Base-by-base conservation (phyloP, 148 eudicot species). In the Chenopodium suecicum region DNA sequence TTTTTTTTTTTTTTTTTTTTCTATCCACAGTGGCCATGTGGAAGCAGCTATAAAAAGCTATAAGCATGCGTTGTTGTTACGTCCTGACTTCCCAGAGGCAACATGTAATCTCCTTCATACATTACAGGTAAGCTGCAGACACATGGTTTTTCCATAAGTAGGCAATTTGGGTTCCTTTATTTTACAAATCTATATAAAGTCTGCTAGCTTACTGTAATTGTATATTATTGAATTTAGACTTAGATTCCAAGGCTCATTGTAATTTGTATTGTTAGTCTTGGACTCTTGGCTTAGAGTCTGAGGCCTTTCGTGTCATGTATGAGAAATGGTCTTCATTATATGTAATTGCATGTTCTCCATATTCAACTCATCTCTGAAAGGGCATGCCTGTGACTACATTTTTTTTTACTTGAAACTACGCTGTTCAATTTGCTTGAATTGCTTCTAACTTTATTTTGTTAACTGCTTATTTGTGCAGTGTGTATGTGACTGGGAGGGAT, bases 51-150 rank as follows among this genome's bases (percentile, higher is more conserved):
- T 93, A 80, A 90, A 89, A 83, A 93, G 97, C 85, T 95, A 93
- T 73, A 92, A 85, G 87, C 97, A 95, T 72, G 97, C 98, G 46
- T 87, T 95, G 86, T 46, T 69, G 79, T 72, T 93, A 76, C 92
- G 98, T 68, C 90, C 97, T 78, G 98, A 95, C 88, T 95, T 95
- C 79, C 97, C 97, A 14, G 98, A 95, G 89, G 97, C 98, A 47
- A 93, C 97, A 71, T 93, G 98, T 84, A 95, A 95, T 88, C 98
- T 95, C 79, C 94, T 95, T 65, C 98, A 95, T 83, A 91, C 98
- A 29, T 87, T 95, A 82, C 97, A 93, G 98, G 98, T 93, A 81
- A 64, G 27, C 32, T 76, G 63, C 77, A 17, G n/a, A 34, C 19
- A 31, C 19, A 13, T 9, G 1, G 9, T 50, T 37, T 69, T 75